Conservation (phyloP, 2,329 filamentous ascomycete genomes). For the Curvularia sp. region DNA sequence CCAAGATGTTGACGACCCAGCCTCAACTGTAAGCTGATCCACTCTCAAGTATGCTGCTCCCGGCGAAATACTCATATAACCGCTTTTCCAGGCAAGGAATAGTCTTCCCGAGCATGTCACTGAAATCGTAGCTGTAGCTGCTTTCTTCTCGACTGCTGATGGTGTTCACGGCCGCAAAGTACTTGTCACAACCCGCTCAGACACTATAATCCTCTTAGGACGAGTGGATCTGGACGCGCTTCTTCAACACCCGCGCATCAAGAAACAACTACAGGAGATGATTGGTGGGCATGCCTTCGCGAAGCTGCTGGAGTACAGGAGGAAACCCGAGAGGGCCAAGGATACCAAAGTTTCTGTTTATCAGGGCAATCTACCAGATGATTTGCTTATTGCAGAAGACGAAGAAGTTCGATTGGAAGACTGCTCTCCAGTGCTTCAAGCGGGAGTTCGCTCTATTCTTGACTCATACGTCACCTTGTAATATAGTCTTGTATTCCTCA, state of each 20-base stretch:
- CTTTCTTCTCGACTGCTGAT: background rate
- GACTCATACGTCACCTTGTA: background rate
- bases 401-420: background rate
- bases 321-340: background rate
- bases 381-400: background rate
- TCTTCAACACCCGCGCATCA: background rate
- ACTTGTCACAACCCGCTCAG: background rate
- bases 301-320: background rate
- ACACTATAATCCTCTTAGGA: background rate
- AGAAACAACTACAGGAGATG: background rate
- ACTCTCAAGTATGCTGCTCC: background rate
- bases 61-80: background rate
- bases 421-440: constrained; percentile 2
- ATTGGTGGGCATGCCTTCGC: background rate
- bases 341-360: background rate
- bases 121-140: background rate
- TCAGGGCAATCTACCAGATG: background rate
- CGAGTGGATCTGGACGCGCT: constrained; percentile 3
- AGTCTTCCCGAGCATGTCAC: background rate
- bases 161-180: constrained; percentile 2
- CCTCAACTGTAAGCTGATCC: no score
- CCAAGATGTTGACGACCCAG: no score
- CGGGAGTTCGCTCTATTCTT: background rate
- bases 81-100: background rate
- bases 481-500: background rate